These are phyloP conservation scores for Nidularia pulvinata DNA, from an alignment of 768 basidiomycete species.

Conservation along the genomic window DNA sequence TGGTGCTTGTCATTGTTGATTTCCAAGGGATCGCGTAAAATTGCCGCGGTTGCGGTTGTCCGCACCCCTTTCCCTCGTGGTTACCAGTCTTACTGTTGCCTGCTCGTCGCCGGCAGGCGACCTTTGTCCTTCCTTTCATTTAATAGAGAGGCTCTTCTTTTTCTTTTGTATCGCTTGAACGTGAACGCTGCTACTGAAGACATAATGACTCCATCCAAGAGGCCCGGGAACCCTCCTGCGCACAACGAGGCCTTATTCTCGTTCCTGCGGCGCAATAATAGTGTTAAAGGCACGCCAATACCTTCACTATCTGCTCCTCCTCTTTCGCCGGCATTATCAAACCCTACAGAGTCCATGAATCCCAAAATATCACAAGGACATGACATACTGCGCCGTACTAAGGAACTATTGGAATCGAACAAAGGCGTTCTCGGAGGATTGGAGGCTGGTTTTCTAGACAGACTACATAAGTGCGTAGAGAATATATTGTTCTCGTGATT, in stretches of 20 bases:
- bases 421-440: not conserved
- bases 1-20: not conserved
- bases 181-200: too few relatives aligned
- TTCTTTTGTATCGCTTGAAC: too few relatives aligned
- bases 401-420: not conserved
- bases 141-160: too few relatives aligned
- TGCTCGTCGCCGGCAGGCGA: too few relatives aligned
- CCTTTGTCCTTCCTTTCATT: not conserved
- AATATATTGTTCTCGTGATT: not conserved
- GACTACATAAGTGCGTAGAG: not conserved
- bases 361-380: not conserved
- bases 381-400: not conserved
- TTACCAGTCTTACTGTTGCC: too few relatives aligned
- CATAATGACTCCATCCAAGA: not conserved
- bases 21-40: not conserved
- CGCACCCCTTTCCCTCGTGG: not conserved
- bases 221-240: not conserved
- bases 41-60: not conserved
- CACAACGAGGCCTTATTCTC: not conserved
- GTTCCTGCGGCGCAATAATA: not conserved
- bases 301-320: not conserved
- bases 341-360: not conserved
- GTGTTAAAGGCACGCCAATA: not conserved
- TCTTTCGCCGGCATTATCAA: not conserved
- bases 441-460: not conserved